A percentile compares a stretch with the other conserved stretches of the same genome.
Conservation (phyloP, 1,284 basidiomycete genomes). For the Boletus sp. region DNA sequence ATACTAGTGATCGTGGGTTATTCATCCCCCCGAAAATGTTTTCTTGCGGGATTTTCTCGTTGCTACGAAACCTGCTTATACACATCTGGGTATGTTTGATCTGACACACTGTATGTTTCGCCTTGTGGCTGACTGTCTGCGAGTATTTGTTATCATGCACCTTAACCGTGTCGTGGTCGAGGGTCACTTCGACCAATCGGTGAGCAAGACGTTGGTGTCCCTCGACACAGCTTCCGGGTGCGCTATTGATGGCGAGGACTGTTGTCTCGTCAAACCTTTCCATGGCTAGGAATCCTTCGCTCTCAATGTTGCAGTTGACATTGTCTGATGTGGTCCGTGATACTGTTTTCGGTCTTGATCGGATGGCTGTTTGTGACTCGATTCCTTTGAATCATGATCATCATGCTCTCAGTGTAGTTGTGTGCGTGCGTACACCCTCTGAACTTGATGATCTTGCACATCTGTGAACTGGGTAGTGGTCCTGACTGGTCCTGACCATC, state of each 20-base stretch:
- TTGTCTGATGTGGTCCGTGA: neutral
- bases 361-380: neutral
- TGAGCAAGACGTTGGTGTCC: neutral
- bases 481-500: too few species aligned
- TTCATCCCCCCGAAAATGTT: neutral
- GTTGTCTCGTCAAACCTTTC: neutral
- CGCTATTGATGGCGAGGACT: neutral
- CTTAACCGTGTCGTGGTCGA: neutral
- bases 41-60: neutral
- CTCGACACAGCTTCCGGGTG: neutral
- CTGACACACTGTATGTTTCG: neutral
- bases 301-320: neutral
- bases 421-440: neutral
- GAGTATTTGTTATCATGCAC: neutral
- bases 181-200: neutral
- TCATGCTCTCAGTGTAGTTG: neutral
- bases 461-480: too few species aligned
- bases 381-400: neutral
- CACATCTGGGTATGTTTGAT: neutral
- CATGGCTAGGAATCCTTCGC: neutral
- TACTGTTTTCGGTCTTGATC: neutral
- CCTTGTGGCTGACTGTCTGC: neutral
- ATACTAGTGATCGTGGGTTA: neutral
- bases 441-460: too few species aligned
- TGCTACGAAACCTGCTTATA: conserved; percentile 1